Evolutionary conservation across 208 protist genomes (phyloP).

Genomic region (Endotrypanum monterogeii): DNA sequence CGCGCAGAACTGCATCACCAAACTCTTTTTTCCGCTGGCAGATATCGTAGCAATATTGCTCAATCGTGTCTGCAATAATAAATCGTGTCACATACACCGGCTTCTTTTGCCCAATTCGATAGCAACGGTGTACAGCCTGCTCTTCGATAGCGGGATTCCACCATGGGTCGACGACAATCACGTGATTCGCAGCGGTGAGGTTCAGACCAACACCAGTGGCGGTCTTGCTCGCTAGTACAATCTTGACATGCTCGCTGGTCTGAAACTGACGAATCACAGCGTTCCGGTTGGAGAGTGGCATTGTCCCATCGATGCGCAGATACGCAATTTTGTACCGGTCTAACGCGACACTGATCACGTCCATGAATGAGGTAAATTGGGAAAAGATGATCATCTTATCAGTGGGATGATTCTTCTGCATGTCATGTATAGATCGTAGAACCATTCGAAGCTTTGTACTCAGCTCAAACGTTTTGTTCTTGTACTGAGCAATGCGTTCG

Average conservation of each 20-base stretch:
- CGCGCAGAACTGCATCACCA: conserved; percentile 83
- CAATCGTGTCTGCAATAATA: conserved; percentile 93
- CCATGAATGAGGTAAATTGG: conserved; percentile 98
- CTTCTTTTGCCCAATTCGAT: conserved; percentile 95
- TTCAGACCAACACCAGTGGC: conserved; percentile 98
- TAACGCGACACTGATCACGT: conserved; percentile 93
- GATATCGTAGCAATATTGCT: conserved; percentile 94
- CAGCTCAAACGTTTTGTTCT: conserved; percentile 63
- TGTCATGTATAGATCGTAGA: conserved; percentile 65
- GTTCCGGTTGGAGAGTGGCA: conserved; percentile 77
- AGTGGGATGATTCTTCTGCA: conserved; percentile 62
- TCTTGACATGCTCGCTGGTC: conserved; percentile 44
- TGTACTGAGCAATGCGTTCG: conserved; percentile 80
- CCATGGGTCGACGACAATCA: conserved; percentile 96
- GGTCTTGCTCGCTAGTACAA: conserved; percentile 95
- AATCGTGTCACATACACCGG: conserved; percentile 91
- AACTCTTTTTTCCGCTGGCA: conserved; percentile 94
- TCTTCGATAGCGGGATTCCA: conserved; percentile 97
- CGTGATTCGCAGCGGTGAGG: conserved; percentile 95
- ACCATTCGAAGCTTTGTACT: conserved; percentile 90
- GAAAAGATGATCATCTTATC: conserved; percentile 98
- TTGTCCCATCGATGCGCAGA: conserved; percentile 93
- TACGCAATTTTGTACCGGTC: conserved; percentile 61
- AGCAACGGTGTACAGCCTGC: conserved; percentile 95
- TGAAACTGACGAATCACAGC: conserved; percentile 82